A percentile compares a stretch with the other conserved stretches of the same genome.
These are phyloP conservation scores for Skeletonema costatum DNA, from an alignment of 108 stramenopile species.

Conservation along the genomic window DNA sequence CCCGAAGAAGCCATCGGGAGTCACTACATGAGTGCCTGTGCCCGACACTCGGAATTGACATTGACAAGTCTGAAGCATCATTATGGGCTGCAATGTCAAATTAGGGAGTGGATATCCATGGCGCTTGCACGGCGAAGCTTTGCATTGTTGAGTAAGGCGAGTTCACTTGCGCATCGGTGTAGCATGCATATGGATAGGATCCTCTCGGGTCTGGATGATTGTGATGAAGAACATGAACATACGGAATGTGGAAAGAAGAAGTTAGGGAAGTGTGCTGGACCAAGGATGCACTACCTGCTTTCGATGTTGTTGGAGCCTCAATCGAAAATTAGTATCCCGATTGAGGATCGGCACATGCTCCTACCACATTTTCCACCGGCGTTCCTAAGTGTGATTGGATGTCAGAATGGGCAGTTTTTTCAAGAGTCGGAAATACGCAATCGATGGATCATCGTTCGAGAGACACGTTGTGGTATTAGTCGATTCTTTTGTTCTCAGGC, in stretches of 20 bases:
- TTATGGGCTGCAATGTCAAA: slow-evolving; percentile 42
- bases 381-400: slow-evolving; percentile 20
- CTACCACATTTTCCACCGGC: slow-evolving; percentile 16
- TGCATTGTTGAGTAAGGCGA: slow-evolving; percentile 26
- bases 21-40: neutral
- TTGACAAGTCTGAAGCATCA: slow-evolving; percentile 25
- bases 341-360: slow-evolving; percentile 9
- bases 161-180: slow-evolving; percentile 27
- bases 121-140: slow-evolving; percentile 43
- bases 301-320: slow-evolving; percentile 20
- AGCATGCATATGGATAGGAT: slow-evolving; percentile 51
- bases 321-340: slow-evolving; percentile 12
- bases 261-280: neutral
- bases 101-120: slow-evolving; percentile 45
- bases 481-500: slow-evolving; percentile 45
- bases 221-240: neutral
- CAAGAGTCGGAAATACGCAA: slow-evolving; percentile 14
- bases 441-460: slow-evolving; percentile 50
- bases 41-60: neutral
- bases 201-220: slow-evolving; percentile 14
- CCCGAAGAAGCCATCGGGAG: neutral
- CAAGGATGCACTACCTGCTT: slow-evolving; percentile 29
- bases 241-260: neutral
- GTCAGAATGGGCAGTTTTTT: slow-evolving; percentile 8
- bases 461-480: slow-evolving; percentile 26